Evolutionary conservation across 176 grass and related monocot genomes (phyloP).

Genomic region (Cocos nucifera): DNA sequence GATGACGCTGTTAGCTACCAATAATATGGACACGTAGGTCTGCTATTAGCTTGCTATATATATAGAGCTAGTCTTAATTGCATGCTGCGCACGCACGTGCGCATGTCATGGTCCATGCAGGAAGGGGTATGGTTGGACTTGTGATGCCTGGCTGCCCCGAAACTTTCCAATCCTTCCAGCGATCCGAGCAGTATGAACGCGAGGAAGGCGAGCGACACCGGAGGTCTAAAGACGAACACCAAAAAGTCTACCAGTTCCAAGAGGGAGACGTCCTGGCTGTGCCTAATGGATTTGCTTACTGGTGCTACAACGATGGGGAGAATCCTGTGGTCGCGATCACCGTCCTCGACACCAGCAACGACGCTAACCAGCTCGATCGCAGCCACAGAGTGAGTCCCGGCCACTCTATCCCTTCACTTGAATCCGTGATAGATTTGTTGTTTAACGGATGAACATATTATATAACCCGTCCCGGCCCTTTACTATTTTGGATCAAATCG

Average conservation of each 20-base stretch:
- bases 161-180: constrained; percentile 1
- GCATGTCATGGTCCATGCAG: neutral
- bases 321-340: constrained; percentile 22
- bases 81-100: too few species aligned
- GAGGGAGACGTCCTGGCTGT: constrained; percentile 20
- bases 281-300: constrained; percentile 15
- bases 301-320: constrained; percentile 39
- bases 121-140: neutral
- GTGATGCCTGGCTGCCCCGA: constrained; percentile 10
- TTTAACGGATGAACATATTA: neutral
- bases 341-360: neutral
- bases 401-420: too few species aligned
- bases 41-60: too few species aligned
- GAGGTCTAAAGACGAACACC: constrained; percentile 22
- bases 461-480: neutral
- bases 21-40: neutral
- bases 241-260: constrained; percentile 9
- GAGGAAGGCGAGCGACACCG: neutral
- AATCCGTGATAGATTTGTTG: neutral
- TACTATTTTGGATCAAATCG: too few species aligned
- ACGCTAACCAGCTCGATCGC: constrained; percentile 9
- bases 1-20: neutral
- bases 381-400: constrained; percentile 2
- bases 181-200: neutral
- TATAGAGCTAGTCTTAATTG: too few species aligned